These are phyloP conservation scores for Nematocida sp. DNA, from an alignment of 371 early-diverging fungal species.

Conservation along the genomic window DNA sequence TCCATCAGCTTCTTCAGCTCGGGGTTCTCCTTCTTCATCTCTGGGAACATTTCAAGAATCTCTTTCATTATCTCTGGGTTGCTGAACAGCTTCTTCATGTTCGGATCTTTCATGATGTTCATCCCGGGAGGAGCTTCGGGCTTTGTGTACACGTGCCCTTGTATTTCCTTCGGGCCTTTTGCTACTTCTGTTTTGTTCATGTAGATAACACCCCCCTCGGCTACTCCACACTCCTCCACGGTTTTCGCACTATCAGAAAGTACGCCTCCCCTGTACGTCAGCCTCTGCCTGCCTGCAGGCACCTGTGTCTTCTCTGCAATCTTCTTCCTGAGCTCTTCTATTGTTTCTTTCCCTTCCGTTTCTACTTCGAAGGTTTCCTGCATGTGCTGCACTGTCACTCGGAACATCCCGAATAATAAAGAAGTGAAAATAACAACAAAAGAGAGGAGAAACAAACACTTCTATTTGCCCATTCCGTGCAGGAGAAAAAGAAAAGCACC, in stretches of 20 bases:
- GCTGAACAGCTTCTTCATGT: slow-evolving; percentile 61
- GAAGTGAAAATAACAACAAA: slow-evolving; percentile 39
- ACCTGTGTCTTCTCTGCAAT: slow-evolving; percentile 50
- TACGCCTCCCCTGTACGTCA: slow-evolving; percentile 51
- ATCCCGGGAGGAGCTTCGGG: background rate
- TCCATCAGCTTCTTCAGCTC: slow-evolving; percentile 61
- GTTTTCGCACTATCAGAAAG: slow-evolving; percentile 52
- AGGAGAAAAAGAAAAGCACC: background rate
- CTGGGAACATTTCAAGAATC: slow-evolving; percentile 61
- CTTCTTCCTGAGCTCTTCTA: slow-evolving; percentile 55
- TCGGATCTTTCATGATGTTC: slow-evolving; percentile 53
- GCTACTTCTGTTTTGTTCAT: slow-evolving; percentile 39
- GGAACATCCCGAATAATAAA: slow-evolving; percentile 11
- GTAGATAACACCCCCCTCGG: slow-evolving; percentile 32
- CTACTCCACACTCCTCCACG: slow-evolving; percentile 38
- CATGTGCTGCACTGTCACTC: slow-evolving; percentile 54
- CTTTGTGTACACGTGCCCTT: slow-evolving; percentile 18
- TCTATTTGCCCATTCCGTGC: background rate
- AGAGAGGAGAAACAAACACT: slow-evolving; percentile 16
- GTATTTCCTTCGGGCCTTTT: slow-evolving; percentile 17
- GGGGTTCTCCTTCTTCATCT: slow-evolving; percentile 60
- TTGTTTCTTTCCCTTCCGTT: slow-evolving; percentile 37
- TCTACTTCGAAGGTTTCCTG: slow-evolving; percentile 46
- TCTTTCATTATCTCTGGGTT: slow-evolving; percentile 61
- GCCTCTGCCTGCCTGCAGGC: slow-evolving; percentile 14